These are phyloP conservation scores for Dysphania ambrosioides DNA, from an alignment of 148 eudicot genomes.

Conservation along the genomic window DNA sequence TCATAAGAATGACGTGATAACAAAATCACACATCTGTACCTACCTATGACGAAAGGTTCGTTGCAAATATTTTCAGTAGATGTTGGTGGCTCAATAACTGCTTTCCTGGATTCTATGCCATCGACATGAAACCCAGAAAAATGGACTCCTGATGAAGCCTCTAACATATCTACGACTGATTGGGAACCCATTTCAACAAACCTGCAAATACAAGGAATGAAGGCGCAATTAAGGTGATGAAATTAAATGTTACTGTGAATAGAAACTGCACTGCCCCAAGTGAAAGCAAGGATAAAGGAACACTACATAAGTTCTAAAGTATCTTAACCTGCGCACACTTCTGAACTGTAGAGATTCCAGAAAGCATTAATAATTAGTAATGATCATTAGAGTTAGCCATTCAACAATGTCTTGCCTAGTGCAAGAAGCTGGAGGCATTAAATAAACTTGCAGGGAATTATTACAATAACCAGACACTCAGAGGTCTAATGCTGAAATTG, in stretches of 20 bases:
- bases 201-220: constrained; percentile 20
- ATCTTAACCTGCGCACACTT: not conserved
- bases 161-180: constrained; percentile 68
- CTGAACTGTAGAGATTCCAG: not conserved
- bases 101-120: constrained; percentile 42
- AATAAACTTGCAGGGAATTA: no score
- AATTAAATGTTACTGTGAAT: not conserved
- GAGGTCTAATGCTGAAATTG: no score
- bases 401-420: no score
- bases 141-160: constrained; percentile 82
- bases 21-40: constrained; percentile 19
- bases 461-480: no score
- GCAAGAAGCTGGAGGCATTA: no score
- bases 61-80: constrained; percentile 58
- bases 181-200: constrained; percentile 62
- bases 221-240: not conserved
- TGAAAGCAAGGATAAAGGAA: not conserved
- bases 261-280: not conserved
- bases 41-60: constrained; percentile 94
- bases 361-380: not conserved
- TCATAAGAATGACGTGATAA: not conserved
- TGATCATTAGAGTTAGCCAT: not conserved
- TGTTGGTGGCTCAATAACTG: constrained; percentile 53
- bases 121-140: constrained; percentile 92
- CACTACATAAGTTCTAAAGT: not conserved